Conservation (phyloP, 2,329 filamentous ascomycete species). For the Diaporthe sp. region DNA sequence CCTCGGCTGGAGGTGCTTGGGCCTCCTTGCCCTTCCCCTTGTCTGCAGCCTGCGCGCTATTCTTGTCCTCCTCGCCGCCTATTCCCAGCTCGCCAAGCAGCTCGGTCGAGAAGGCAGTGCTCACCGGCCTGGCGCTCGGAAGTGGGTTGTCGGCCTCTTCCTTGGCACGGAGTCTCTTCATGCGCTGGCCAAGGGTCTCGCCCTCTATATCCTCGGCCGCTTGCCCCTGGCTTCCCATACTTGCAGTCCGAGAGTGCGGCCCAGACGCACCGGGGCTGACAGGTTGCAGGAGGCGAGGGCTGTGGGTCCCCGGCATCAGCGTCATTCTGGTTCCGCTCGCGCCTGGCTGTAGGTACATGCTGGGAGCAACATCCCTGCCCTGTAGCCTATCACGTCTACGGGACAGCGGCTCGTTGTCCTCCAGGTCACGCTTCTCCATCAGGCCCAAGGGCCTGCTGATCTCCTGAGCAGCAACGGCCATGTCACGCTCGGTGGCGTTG, state of each 20-base stretch:
- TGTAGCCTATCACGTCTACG: conserved; percentile 81
- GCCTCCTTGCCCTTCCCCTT: conserved; percentile 49
- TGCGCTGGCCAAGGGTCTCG: conserved; percentile 77
- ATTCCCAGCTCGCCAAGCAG: conserved; percentile 75
- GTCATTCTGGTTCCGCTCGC: conserved; percentile 38
- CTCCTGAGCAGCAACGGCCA: conserved; percentile 64
- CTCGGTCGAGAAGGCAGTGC: conserved; percentile 76
- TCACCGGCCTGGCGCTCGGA: conserved; percentile 70
- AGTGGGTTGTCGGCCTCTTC: conserved; percentile 62
- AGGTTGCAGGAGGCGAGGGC: conserved; percentile 39
- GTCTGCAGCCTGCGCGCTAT: conserved; percentile 6
- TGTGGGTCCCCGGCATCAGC: conserved; percentile 34
- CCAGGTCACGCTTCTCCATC: conserved; percentile 85
- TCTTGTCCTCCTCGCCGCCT: conserved; percentile 56
- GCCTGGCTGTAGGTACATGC: conserved; percentile 45
- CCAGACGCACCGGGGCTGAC: conserved; percentile 40
- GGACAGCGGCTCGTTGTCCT: conserved; percentile 93
- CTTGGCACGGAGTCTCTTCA: conserved; percentile 73
- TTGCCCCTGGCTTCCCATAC: conserved; percentile 46
- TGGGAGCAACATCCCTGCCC: conserved; percentile 63
- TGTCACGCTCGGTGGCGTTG: conserved; percentile 50
- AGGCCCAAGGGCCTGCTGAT: conserved; percentile 78
- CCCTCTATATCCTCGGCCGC: conserved; percentile 67
- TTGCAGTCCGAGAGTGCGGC: conserved; percentile 37
- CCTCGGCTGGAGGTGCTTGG: conserved; percentile 55